phyloP scores from a whole-genome alignment of 2,329 filamentous ascomycete genomes.

The Phialocephala sp. region DNA sequence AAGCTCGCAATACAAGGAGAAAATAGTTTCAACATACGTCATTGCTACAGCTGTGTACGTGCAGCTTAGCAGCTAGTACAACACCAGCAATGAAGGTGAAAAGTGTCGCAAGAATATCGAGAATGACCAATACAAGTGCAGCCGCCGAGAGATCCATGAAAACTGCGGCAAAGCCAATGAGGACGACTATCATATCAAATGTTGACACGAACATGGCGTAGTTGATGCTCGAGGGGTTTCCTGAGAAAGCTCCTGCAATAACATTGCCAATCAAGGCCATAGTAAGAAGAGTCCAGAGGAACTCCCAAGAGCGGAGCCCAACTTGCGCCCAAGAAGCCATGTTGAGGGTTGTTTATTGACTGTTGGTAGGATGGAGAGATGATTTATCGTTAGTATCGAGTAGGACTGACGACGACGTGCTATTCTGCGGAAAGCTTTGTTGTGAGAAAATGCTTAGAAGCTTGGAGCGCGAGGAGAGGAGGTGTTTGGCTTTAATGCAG shows the following conservation, averaged over 20 bases:
- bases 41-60: slow-evolving; percentile 71
- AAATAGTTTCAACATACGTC: slow-evolving; percentile 47
- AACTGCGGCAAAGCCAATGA: slow-evolving; percentile 65
- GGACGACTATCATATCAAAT: slow-evolving; percentile 67
- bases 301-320: slow-evolving; percentile 35
- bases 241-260: slow-evolving; percentile 61
- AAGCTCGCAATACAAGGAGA: background rate
- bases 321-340: slow-evolving; percentile 36
- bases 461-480: slow-evolving; percentile 8
- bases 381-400: background rate
- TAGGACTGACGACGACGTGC: background rate
- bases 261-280: slow-evolving; percentile 42
- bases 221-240: slow-evolving; percentile 63
- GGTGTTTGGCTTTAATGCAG: slow-evolving; percentile 8
- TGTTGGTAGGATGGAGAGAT: background rate
- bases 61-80: slow-evolving; percentile 72
- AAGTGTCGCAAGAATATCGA: slow-evolving; percentile 65
- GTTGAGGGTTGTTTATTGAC: slow-evolving; percentile 4
- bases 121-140: slow-evolving; percentile 55
- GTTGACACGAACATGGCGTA: slow-evolving; percentile 71
- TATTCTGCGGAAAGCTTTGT: slow-evolving; percentile 9
- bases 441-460: slow-evolving; percentile 1
- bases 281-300: slow-evolving; percentile 41
- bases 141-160: slow-evolving; percentile 59
- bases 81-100: slow-evolving; percentile 73